Conservation (phyloP, 2,329 filamentous ascomycete genomes). For the Phaeosphaeriaceae sp. region DNA sequence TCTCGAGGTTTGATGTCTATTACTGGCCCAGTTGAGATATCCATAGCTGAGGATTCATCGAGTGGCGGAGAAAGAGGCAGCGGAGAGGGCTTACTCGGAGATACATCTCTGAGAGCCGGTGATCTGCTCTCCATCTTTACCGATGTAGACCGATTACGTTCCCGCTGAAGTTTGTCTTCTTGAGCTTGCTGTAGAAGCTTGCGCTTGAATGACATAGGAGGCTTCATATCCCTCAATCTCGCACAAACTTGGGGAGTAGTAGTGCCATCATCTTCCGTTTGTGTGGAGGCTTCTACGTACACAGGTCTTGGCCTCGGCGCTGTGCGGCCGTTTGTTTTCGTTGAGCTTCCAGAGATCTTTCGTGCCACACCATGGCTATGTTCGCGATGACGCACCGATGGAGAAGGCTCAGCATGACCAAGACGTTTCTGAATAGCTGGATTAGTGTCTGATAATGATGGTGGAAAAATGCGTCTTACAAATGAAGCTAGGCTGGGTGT, state of each 20-base stretch:
- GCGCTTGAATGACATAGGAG: constrained; percentile 45
- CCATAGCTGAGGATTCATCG: constrained; percentile 35
- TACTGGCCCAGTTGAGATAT: constrained; percentile 29
- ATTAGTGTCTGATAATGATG: constrained; percentile 29
- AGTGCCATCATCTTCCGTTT: constrained; percentile 35
- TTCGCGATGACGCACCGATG: constrained; percentile 43
- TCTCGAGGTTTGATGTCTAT: constrained; percentile 26
- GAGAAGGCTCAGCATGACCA: constrained; percentile 45
- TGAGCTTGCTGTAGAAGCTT: constrained; percentile 47
- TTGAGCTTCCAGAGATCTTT: constrained; percentile 47
- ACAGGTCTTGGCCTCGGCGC: constrained; percentile 39
- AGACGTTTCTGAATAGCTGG: constrained; percentile 42
- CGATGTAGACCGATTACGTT: constrained; percentile 45
- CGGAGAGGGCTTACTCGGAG: constrained; percentile 41
- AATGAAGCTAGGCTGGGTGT: constrained; percentile 56
- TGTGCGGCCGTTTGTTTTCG: constrained; percentile 45
- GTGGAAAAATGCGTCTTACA: constrained; percentile 36
- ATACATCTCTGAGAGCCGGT: constrained; percentile 41
- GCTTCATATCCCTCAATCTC: constrained; percentile 32
- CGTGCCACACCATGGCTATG: constrained; percentile 44
- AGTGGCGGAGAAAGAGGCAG: constrained; percentile 30
- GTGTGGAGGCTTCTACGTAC: constrained; percentile 43
- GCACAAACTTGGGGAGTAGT: constrained; percentile 12
- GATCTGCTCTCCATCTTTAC: constrained; percentile 43
- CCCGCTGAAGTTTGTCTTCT: constrained; percentile 46